Base-by-base conservation (phyloP, 192 early-diverging fungal species). In the Backusella tarrabulga region DNA sequence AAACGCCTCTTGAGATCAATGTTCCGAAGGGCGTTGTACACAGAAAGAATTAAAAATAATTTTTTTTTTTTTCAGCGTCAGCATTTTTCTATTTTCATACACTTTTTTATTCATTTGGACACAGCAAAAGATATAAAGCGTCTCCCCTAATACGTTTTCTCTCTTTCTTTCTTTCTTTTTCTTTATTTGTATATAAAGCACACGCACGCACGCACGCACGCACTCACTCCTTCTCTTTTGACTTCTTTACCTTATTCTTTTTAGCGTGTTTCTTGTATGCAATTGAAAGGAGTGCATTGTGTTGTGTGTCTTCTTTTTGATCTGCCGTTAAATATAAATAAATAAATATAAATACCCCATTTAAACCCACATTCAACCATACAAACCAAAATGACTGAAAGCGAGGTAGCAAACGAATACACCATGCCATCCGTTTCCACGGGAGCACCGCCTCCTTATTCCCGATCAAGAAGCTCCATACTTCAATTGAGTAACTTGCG, bases 391-490 rank as follows among this genome's bases (percentile, higher is more conserved):
- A 63, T 63, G 56, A 29, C 56, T 26, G 56, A 63, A 63, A 63
- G 26, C 9, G 23, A 63, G 29, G 23, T 63, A 63, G 56, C 3
- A 63, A 63, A 26, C 7, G 56, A 63, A 63, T 63, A 63, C 26
- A 29, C 56, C 6, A 29, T 23, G 56, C 21, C 56, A 60, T 60
- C 56, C 8, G 9, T 60, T 0, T 60, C 56, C 7, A 60, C 26
- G 15, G 56, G 56, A 63, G 56, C 56, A 63, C 56, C 56, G 26
- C 56, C 56, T 12, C 56, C 56, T 63, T 63, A 63, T 63, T 63
- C 56, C 56, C 56, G 56, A 63, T 63, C 56, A 63, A 29, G 56
- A 63, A 63, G 56, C 23, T 63, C 56, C 2, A 63, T 63, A 29
- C 26, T 63, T 26, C 56, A 63, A 14, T 9, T 63, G 0, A 63